Evolutionary conservation across 139 green algal species (phyloP).

Genomic region (Ettlia oleoabundans): DNA sequence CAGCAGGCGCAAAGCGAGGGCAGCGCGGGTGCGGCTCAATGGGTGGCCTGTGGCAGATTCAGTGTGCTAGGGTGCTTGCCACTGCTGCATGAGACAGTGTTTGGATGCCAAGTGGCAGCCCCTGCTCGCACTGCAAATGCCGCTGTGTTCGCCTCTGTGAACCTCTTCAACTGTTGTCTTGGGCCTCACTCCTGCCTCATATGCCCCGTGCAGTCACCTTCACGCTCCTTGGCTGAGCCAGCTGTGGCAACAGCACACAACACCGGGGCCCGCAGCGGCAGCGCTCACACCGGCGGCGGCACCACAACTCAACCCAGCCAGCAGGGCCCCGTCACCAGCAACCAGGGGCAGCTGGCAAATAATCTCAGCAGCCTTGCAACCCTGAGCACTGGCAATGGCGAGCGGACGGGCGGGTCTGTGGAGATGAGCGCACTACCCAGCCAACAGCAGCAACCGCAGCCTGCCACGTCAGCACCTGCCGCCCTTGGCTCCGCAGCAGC

Average conservation of each 20-base stretch:
- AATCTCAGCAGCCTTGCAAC: constrained; percentile 15
- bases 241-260: constrained; percentile 11
- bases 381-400: constrained; percentile 8
- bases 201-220: background rate
- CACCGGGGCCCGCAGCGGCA: background rate
- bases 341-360: constrained; percentile 5
- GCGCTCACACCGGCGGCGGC: background rate
- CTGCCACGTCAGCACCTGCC: background rate
- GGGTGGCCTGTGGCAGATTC: too few relatives aligned
- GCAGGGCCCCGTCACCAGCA: background rate
- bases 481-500: background rate
- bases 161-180: background rate
- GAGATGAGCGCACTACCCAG: constrained; percentile 22
- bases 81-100: too few relatives aligned
- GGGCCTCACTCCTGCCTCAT: background rate
- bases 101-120: too few relatives aligned
- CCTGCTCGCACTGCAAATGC: background rate
- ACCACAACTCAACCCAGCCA: constrained; percentile 14
- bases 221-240: constrained; percentile 22
- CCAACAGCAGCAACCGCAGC: background rate
- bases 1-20: background rate
- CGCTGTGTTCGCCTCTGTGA: background rate
- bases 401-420: constrained; percentile 6
- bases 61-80: too few relatives aligned
- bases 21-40: background rate